Base-by-base conservation (phyloP, 129 eudicot genomes). In the Lactuca saligna region DNA sequence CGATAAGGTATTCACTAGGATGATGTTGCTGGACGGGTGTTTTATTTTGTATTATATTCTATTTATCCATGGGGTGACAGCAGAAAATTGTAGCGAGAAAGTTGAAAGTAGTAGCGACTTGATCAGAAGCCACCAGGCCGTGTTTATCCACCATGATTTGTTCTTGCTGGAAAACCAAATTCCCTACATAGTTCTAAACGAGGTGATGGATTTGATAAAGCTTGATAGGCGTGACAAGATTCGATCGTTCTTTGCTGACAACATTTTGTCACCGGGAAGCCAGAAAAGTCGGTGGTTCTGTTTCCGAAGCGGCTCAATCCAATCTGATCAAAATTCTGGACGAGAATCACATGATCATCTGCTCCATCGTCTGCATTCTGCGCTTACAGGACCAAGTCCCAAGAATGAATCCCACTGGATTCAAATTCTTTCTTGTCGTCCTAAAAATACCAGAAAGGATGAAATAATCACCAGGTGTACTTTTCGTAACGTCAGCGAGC, bases 81-180 rank as follows among this genome's bases (percentile, higher is more conserved):
- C 6, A 9, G 41, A 62, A 25, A 16, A 48, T 25, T 37, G 29
- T 6, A 9, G 12, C 25, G 51, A 14, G 33, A 56, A 39, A 6
- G 14, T 3, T 12, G 65, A 14, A 25, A 5, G 12, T 10, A 34
- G 42, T 69, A 1, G 0, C 12, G 70, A 6, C 39, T 20, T 71
- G 44, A 20, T 20, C 20, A 72, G 65, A 51, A 71, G 64, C 66
- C 69, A 72, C 39, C 65, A 58, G 13, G 48, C 35, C 17, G 74
- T 65, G 3, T 64, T 48, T 51, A 44, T 75, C 12, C 54, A 32
- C 37, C 69, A 62, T n/a, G 81, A 77, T 32, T 1, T 70, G 46
- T 70, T 77, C 66, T 69, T 77, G 66, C 67, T 70, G 16, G 76
- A 77, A 35, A 77, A 77, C 60, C 81, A 77, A 37, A 54, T 70